Conservation (phyloP, 345 rosid species). For the Isatis tinctoria region DNA sequence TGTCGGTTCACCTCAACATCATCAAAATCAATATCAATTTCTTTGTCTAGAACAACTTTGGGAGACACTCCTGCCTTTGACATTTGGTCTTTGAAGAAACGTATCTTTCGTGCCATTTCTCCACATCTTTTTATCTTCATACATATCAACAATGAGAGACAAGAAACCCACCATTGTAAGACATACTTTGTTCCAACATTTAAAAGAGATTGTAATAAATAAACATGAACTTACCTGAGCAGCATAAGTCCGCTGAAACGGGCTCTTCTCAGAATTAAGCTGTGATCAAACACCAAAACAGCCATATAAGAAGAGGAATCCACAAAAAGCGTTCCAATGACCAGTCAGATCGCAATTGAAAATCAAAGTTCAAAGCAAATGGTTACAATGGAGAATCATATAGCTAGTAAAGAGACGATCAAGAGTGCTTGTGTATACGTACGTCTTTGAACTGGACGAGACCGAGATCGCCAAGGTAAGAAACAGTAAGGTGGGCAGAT, state of each 20-base stretch:
- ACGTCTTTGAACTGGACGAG: slow-evolving; percentile 96
- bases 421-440: slow-evolving; percentile 29
- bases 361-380: neutral
- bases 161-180: neutral
- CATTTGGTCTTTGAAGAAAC: slow-evolving; percentile 86
- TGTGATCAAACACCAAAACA: slow-evolving; percentile 35
- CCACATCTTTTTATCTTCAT: slow-evolving; percentile 85
- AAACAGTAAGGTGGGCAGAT: slow-evolving; percentile 82
- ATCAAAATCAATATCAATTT: slow-evolving; percentile 73
- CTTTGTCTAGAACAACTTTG: slow-evolving; percentile 38
- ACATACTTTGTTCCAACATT: neutral
- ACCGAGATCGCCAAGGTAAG: slow-evolving; percentile 90
- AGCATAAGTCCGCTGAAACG: slow-evolving; percentile 94
- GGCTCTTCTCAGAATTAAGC: slow-evolving; percentile 92
- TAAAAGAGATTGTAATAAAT: neutral
- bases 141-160: slow-evolving; percentile 2
- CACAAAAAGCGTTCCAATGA: neutral
- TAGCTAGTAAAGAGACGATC: neutral
- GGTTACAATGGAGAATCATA: neutral
- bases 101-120: slow-evolving; percentile 92
- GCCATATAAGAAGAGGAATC: neutral
- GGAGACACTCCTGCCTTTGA: slow-evolving; percentile 70
- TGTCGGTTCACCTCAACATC: slow-evolving; percentile 63
- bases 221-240: slow-evolving; percentile 53
- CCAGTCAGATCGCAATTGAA: neutral